A percentile compares a stretch with the other conserved stretches of the same genome.
Conservation (phyloP, 257 asterid species). For the Phtheirospermum japonicum region DNA sequence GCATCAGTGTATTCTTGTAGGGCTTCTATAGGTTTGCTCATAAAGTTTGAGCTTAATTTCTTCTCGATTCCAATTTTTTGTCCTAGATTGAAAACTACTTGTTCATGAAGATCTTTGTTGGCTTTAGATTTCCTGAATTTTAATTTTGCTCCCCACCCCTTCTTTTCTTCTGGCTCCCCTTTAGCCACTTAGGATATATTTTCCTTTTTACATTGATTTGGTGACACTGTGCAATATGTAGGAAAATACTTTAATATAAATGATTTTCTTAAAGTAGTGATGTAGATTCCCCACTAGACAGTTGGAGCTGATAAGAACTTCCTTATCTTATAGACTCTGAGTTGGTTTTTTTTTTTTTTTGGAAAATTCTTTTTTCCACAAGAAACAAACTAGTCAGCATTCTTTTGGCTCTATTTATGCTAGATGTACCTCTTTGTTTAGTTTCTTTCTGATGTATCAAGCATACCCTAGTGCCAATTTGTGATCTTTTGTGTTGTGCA, state of each 20-base stretch:
- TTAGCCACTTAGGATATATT: no score
- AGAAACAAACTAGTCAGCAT: not conserved
- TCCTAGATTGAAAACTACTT: not conserved
- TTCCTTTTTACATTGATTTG: no score
- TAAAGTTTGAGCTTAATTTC: not conserved
- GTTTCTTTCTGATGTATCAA: no score
- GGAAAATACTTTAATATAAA: no score
- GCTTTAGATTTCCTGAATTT: not conserved
- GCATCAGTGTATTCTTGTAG: not conserved
- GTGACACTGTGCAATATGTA: no score
- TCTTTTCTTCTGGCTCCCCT: no score
- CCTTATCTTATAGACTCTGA: not conserved
- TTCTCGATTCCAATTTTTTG: no score
- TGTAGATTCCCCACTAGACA: not conserved
- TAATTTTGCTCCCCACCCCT: not conserved
- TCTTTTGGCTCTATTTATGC: not conserved
- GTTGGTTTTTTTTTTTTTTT: not conserved
- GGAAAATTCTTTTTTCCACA: not conserved
- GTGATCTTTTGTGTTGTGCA: no score
- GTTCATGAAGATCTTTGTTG: not conserved
- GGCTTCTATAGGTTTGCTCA: not conserved
- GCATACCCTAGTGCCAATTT: no score
- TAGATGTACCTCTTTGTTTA: not conserved
- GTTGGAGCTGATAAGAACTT: not conserved
- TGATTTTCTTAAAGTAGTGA: no score